Evolutionary conservation across 805 yeast species (phyloP).

Genomic region (Lachancea cidri): DNA sequence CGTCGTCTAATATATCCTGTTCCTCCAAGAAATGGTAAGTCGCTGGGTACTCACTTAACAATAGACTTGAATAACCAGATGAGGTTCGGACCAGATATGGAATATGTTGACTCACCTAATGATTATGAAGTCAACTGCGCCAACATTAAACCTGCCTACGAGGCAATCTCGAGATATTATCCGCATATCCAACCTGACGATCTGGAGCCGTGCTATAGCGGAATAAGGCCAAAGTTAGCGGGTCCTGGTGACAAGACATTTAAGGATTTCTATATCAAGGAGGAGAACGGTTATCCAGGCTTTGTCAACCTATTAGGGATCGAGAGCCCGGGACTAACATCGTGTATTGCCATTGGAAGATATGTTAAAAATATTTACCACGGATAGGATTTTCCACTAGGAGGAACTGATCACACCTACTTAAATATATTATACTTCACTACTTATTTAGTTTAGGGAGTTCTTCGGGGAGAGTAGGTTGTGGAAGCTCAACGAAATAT

Average conservation of each 20-base stretch:
- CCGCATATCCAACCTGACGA: slow-evolving; percentile 51
- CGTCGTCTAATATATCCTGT: slow-evolving; percentile 70
- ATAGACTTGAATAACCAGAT: slow-evolving; percentile 75
- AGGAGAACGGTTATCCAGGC: slow-evolving; percentile 69
- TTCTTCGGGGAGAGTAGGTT: slow-evolving; percentile 52
- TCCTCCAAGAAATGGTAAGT: slow-evolving; percentile 63
- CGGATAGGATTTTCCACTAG: slow-evolving; percentile 1
- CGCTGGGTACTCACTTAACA: slow-evolving; percentile 85
- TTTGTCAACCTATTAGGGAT: slow-evolving; percentile 77
- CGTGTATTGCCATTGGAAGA: slow-evolving; percentile 78
- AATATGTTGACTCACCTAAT: slow-evolving; percentile 55
- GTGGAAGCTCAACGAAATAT: slow-evolving; percentile 69
- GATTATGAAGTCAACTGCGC: slow-evolving; percentile 45
- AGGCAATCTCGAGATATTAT: slow-evolving; percentile 56
- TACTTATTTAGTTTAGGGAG: slow-evolving; percentile 43
- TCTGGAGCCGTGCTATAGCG: slow-evolving; percentile 65
- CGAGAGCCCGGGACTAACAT: slow-evolving; percentile 87
- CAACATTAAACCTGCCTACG: slow-evolving; percentile 50
- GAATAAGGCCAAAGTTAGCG: slow-evolving; percentile 75
- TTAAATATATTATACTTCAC: neutral
- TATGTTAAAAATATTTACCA: slow-evolving; percentile 43
- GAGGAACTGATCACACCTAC: too few species aligned
- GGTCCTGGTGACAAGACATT: slow-evolving; percentile 43
- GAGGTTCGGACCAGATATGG: slow-evolving; percentile 84
- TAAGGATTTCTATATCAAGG: slow-evolving; percentile 67